phyloP scores from a whole-genome alignment of 306 rosid genomes.

The Purshia tridentata region DNA sequence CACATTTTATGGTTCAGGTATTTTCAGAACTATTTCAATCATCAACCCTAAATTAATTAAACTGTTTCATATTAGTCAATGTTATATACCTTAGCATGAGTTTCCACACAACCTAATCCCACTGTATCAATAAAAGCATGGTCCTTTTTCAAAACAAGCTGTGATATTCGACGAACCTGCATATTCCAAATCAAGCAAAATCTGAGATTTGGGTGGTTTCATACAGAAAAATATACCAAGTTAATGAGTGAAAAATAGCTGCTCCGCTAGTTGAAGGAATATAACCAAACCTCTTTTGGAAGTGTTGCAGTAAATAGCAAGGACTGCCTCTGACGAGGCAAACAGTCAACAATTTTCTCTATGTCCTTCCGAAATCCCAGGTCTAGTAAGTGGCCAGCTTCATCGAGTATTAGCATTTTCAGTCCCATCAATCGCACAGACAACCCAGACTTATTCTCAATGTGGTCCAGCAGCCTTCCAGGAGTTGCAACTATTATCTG shows the following conservation, averaged over 20 bases:
- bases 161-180: constrained; percentile 90
- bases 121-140: constrained; percentile 82
- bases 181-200: constrained; percentile 20
- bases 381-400: constrained; percentile 87
- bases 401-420: constrained; percentile 90
- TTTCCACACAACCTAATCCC: constrained; percentile 77
- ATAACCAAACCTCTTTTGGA: constrained; percentile 76
- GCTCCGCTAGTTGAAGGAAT: constrained; percentile 14
- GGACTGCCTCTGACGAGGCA: constrained; percentile 87
- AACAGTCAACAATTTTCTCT: constrained; percentile 90
- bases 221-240: constrained; percentile 16
- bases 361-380: constrained; percentile 89
- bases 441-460: constrained; percentile 82
- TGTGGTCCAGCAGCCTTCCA: constrained; percentile 90
- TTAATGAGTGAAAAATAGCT: background rate
- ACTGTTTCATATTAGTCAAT: background rate
- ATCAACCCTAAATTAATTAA: background rate
- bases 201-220: constrained; percentile 25
- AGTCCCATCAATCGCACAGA: constrained; percentile 78
- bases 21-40: background rate
- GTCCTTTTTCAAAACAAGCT: constrained; percentile 88
- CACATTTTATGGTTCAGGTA: background rate
- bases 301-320: constrained; percentile 83
- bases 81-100: constrained; percentile 66
- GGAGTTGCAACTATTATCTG: constrained; percentile 97